Percentiles rank a stretch among this genome's conserved stretches.
Evolutionary conservation across 2,329 filamentous ascomycete species (phyloP).

Genomic region (Colletotrichum kahawae): DNA sequence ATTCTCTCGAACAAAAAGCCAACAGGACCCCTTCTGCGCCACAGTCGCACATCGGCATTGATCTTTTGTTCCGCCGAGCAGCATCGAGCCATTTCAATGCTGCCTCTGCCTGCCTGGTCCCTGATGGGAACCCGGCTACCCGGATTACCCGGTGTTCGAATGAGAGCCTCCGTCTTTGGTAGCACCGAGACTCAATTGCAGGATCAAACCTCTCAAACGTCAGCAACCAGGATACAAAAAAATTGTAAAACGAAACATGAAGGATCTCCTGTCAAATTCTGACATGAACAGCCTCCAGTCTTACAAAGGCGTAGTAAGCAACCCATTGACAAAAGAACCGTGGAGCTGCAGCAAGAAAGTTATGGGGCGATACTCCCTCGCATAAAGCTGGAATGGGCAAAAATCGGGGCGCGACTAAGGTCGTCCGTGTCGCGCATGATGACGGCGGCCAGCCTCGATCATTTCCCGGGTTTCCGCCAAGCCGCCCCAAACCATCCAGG

Average conservation of each 20-base stretch:
- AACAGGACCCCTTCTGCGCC: neutral
- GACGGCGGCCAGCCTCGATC: neutral
- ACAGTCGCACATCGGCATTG: neutral
- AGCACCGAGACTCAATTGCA: neutral
- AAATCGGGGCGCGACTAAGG: neutral
- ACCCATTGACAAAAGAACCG: neutral
- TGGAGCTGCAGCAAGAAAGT: neutral
- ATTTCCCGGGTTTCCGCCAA: neutral
- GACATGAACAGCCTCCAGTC: neutral
- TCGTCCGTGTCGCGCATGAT: neutral
- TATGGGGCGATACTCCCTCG: neutral
- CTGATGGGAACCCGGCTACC: neutral
- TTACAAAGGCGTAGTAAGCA: neutral
- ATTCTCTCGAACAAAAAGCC: neutral
- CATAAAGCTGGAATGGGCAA: neutral
- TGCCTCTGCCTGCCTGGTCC: neutral
- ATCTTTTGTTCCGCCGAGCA: neutral
- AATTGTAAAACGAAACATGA: neutral
- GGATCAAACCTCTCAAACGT: neutral
- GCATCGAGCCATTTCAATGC: neutral
- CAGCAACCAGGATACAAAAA: neutral
- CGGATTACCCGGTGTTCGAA: neutral
- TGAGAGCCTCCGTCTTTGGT: neutral
- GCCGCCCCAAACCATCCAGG: neutral
- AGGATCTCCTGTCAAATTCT: neutral